phyloP scores from a whole-genome alignment of 495 filamentous ascomycete species.

The Penicillium atrosanguineum region DNA sequence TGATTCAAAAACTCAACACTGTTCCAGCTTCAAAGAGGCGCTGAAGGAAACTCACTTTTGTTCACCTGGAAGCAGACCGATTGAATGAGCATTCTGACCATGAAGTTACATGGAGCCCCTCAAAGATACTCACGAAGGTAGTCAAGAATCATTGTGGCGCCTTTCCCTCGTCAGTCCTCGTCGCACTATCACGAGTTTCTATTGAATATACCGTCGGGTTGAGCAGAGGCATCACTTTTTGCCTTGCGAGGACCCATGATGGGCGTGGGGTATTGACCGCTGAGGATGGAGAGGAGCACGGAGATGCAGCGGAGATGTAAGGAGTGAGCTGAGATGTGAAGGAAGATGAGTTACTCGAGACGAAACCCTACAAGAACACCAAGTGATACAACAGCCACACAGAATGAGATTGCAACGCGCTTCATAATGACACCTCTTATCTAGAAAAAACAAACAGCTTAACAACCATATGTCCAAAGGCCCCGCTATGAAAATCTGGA shows the following conservation, averaged over 20 bases:
- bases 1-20: conserved; percentile 4
- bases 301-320: neutral
- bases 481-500: conserved; percentile 15
- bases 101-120: neutral
- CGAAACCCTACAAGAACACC: neutral
- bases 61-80: conserved; percentile 38
- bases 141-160: conserved; percentile 42
- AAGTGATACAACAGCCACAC: neutral
- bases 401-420: conserved; percentile 1
- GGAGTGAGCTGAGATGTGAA: neutral
- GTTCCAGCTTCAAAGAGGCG: neutral
- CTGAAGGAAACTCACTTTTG: conserved; percentile 48
- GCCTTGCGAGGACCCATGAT: conserved; percentile 53
- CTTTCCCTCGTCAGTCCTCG: conserved; percentile 19
- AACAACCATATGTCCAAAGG: conserved; percentile 28
- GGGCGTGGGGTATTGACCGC: neutral
- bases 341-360: neutral
- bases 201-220: conserved; percentile 38
- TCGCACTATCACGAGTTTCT: neutral
- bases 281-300: neutral
- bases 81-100: neutral
- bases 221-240: conserved; percentile 42
- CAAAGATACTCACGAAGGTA: conserved; percentile 54
- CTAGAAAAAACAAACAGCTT: conserved; percentile 17
- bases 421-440: conserved; percentile 19